Evolutionary conservation across 345 rosid species (phyloP), one percentile per base, ranked within the genome.

Genomic region (Heritiera fomes): DNA sequence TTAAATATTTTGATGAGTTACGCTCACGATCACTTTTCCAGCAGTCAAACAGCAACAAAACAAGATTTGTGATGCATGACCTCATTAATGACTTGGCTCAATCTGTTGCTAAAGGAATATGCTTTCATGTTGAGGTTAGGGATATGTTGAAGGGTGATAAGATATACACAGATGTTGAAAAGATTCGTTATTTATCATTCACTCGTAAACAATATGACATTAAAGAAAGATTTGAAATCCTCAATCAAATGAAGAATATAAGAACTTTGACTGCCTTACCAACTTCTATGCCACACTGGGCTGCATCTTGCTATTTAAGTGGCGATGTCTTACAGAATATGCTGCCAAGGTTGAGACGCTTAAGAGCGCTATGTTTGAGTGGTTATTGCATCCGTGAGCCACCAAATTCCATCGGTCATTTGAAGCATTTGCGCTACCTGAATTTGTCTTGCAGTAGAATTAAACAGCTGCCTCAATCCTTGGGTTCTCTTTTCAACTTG

Each of bases 351-450:
- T 79, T 74, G 7, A 69, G 43, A 52, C 55, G 58, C 66, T 73
- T 34, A 34, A 2, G 38, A 3, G 82, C 68, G 43, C 66, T 82
- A 17, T 78, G 43, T 18, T 67, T 82, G 49, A 52, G 66, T 61
- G 55, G 61, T 58, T 78, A 75, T 59, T 28, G 11, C 20, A 50
- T 69, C 40, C 18, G 4, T 13, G 76, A 81, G 61, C 53, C 81
- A 58, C 84, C 86, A 2, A n/a, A 70, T 38, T 84, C 76, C 15
- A 32, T 81, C 11, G 78, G 78, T 64, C 41, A 59, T 6, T 65
- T 81, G 72, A 78, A 75, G 49, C 84, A 75, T 52, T 66, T 84
- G 15, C 82, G 84, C 50, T 81, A 63, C 53, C 58, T 84, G 8
- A 64, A 81, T 71, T 63, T 84, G 45, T 75, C 80, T 46, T 66